Evolutionary conservation across 208 protist species (phyloP), one percentile per base, ranked within the genome.

Genomic region (Leptomonas seymouri): DNA sequence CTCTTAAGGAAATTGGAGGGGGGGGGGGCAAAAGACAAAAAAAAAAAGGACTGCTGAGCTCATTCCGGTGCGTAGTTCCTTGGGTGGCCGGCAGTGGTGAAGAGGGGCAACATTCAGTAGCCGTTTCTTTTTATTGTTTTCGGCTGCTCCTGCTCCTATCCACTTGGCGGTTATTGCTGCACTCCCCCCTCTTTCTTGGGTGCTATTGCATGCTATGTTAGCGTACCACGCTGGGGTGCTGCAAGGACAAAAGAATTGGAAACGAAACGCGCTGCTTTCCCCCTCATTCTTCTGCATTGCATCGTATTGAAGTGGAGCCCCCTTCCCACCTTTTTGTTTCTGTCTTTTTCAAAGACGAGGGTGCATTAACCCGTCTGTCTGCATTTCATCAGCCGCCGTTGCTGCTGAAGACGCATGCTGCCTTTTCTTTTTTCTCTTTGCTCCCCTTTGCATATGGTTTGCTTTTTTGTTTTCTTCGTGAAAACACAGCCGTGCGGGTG

Each of bases 271-370:
- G n/a, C n/a, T n/a, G n/a, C n/a, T n/a, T n/a, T n/a, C n/a, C n/a
- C n/a, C n/a, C n/a, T n/a, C n/a, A n/a, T n/a, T n/a, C n/a, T n/a
- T n/a, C n/a, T n/a, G n/a, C n/a, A n/a, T n/a, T n/a, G n/a, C n/a
- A n/a, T n/a, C n/a, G n/a, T n/a, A n/a, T n/a, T n/a, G n/a, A n/a
- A n/a, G n/a, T n/a, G n/a, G n/a, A n/a, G n/a, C n/a, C n/a, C n/a
- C n/a, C n/a, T n/a, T n/a, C n/a, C n/a, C n/a, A n/a, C n/a, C n/a
- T 31, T 48, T 61, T 61, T 27, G 39, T 51, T 46, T 68, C 27
- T 44, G 11, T 44, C 14, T 44, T 44, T 16, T 44, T 44, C 39
- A 44, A 14, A 44, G 39, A 14, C 39, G 39, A 7, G 14, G 14
- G 11, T 16, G 14, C 20, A 30, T 34, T 61, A 42, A 50, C 44